Evolutionary conservation across 257 asterid genomes (phyloP).

Genomic region (Solanum raphanifolium): DNA sequence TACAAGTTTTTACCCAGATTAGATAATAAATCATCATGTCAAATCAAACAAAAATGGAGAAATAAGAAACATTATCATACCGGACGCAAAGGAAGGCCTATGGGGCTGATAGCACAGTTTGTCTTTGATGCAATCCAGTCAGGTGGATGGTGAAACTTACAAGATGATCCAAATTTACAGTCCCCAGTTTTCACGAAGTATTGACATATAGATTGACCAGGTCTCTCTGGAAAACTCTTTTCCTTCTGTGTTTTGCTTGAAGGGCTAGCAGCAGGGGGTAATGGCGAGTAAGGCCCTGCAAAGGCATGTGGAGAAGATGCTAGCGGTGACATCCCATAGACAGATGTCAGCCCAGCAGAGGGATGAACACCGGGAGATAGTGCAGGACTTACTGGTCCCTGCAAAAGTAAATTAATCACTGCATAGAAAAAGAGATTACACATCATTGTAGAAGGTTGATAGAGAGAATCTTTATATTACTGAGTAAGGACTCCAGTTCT

Average conservation of each 20-base stretch:
- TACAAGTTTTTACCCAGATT: not conserved
- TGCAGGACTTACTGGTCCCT: slow-evolving; percentile 62
- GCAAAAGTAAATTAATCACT: slow-evolving; percentile 16
- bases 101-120: slow-evolving; percentile 51
- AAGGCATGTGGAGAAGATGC: slow-evolving; percentile 47
- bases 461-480: slow-evolving; percentile 19
- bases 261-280: slow-evolving; percentile 38
- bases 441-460: not conserved
- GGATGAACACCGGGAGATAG: slow-evolving; percentile 59
- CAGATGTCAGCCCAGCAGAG: slow-evolving; percentile 38
- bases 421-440: not conserved
- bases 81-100: slow-evolving; percentile 87
- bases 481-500: slow-evolving; percentile 70
- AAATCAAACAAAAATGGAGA: not conserved
- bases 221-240: slow-evolving; percentile 62
- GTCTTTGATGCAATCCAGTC: slow-evolving; percentile 37
- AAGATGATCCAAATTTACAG: slow-evolving; percentile 74
- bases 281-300: slow-evolving; percentile 39
- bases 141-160: slow-evolving; percentile 81
- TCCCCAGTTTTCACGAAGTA: slow-evolving; percentile 81
- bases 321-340: slow-evolving; percentile 49
- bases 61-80: slow-evolving; percentile 25
- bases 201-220: slow-evolving; percentile 70
- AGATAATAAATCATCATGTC: not conserved
- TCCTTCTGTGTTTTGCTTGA: slow-evolving; percentile 26